A percentile compares a stretch with the other conserved stretches of the same genome.
These are phyloP conservation scores for Neurospora crassa DNA, from an alignment of 2,329 filamentous ascomycete species.

Conservation along the genomic window DNA sequence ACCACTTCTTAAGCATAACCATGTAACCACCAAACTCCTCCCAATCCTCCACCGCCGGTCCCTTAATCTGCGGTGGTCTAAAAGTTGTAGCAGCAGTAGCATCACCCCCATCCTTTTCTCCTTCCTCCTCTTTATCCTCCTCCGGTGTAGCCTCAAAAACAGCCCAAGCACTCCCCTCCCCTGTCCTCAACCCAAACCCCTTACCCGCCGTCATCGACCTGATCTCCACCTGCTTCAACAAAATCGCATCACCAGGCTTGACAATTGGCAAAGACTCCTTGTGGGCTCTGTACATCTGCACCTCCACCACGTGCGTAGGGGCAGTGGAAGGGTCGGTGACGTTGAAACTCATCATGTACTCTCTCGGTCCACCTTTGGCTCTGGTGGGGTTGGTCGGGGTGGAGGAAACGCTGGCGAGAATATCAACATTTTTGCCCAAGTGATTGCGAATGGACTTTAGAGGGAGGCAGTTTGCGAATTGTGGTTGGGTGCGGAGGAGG, in stretches of 20 bases:
- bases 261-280: slow-evolving; percentile 46
- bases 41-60: slow-evolving; percentile 48
- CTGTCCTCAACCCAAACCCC: slow-evolving; percentile 45
- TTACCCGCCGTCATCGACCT: slow-evolving; percentile 35
- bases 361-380: slow-evolving; percentile 46
- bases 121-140: background rate
- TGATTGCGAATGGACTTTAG: slow-evolving; percentile 43
- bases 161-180: slow-evolving; percentile 50
- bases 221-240: slow-evolving; percentile 48
- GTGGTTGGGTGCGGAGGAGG: slow-evolving; percentile 34
- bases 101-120: background rate
- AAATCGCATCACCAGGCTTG: slow-evolving; percentile 45
- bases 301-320: slow-evolving; percentile 40
- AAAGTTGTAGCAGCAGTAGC: background rate
- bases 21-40: slow-evolving; percentile 41
- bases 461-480: slow-evolving; percentile 41
- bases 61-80: slow-evolving; percentile 42
- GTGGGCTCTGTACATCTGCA: slow-evolving; percentile 50
- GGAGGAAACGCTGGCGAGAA: slow-evolving; percentile 45
- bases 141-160: slow-evolving; percentile 39
- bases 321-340: slow-evolving; percentile 47
- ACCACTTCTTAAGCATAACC: slow-evolving; percentile 39
- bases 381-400: slow-evolving; percentile 41
- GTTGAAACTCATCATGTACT: slow-evolving; percentile 50
- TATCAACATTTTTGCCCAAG: slow-evolving; percentile 36